Percentiles rank a stretch among this genome's conserved stretches.
These are phyloP conservation scores for Triadica sebifera DNA, from an alignment of 345 rosid genomes.

Conservation along the genomic window DNA sequence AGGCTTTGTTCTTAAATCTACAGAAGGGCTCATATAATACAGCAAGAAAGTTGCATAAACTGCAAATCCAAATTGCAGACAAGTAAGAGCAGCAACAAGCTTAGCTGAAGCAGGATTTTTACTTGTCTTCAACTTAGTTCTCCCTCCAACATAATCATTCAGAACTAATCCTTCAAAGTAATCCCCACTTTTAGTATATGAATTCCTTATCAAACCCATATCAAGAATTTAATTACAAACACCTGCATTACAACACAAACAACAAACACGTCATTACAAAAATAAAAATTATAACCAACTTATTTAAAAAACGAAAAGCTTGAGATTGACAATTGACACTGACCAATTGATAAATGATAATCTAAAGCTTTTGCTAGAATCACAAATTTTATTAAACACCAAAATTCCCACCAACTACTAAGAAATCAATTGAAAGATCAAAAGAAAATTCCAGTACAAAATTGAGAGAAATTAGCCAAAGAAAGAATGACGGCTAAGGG, in stretches of 20 bases:
- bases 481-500: background rate
- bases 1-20: constrained; percentile 72
- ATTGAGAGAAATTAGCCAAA: constrained; percentile 3
- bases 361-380: no score
- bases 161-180: constrained; percentile 58
- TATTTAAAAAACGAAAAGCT: background rate
- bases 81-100: constrained; percentile 70
- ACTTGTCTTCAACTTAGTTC: constrained; percentile 38
- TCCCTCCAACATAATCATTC: constrained; percentile 55
- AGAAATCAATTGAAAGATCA: no score
- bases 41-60: constrained; percentile 83
- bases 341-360: constrained; percentile 15
- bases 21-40: constrained; percentile 83
- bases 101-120: constrained; percentile 40
- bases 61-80: constrained; percentile 81
- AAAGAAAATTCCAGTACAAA: background rate
- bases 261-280: background rate
- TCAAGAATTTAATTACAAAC: constrained; percentile 18
- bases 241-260: constrained; percentile 29
- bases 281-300: background rate
- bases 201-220: constrained; percentile 67
- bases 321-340: constrained; percentile 6
- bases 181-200: constrained; percentile 59
- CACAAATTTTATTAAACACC: background rate
- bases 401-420: background rate